Conservation (phyloP, 2,329 filamentous ascomycete species). For the Teratosphaeria destructans region DNA sequence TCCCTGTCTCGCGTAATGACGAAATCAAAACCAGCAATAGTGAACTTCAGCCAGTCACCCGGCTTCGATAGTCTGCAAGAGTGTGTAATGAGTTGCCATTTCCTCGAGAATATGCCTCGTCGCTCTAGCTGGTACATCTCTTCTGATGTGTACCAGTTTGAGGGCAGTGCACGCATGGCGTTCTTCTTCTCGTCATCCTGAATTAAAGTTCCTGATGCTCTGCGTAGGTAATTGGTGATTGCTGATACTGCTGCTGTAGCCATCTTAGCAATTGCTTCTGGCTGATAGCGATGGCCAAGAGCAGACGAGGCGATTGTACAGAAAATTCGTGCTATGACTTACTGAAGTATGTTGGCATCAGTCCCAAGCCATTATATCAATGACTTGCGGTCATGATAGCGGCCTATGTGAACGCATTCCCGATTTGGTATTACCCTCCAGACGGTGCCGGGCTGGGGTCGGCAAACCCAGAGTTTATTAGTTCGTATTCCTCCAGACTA, state of each 20-base stretch:
- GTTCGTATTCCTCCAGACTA: background rate
- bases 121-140: conserved; percentile 49
- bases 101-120: conserved; percentile 47
- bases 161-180: conserved; percentile 33
- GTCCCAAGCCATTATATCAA: background rate
- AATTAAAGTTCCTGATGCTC: background rate
- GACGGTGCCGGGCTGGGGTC: background rate
- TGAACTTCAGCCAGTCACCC: conserved; percentile 49
- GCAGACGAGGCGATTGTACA: background rate
- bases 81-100: conserved; percentile 48
- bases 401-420: background rate
- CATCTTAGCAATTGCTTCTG: background rate
- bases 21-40: conserved; percentile 47
- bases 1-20: conserved; percentile 42
- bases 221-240: conserved; percentile 1
- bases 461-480: background rate
- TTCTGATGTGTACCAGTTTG: conserved; percentile 43
- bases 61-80: conserved; percentile 38
- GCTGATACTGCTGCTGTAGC: conserved; percentile 2
- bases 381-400: background rate
- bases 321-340: background rate
- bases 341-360: background rate
- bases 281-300: background rate
- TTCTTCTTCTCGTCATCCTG: background rate
- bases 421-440: background rate